Base-by-base conservation (phyloP, 805 yeast species). In the Candida pseudofarinosa region DNA sequence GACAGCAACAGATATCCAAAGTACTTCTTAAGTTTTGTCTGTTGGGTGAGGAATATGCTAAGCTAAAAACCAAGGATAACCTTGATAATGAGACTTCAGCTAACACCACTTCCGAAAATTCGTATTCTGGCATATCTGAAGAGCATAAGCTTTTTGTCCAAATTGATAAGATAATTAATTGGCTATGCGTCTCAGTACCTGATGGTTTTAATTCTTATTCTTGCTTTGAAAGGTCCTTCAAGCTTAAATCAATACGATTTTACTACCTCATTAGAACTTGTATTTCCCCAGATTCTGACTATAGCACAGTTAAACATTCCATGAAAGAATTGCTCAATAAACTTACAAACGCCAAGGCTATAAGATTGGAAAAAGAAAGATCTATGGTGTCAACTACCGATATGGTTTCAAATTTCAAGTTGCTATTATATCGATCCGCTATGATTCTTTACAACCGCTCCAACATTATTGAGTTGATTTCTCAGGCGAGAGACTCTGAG, bases 181-280 rank as follows among this genome's bases (percentile, higher is more conserved):
- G 93, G 91, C 51, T 88, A 4, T 56, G 79, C 7, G 69, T 65
- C 3, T 65, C 79, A 2, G 71, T 83, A 35, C 85, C 95, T 0
- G 77, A 73, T 13, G 65, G 67, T 2, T 62, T 64, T 17, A 71
- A 76, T 41, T 70, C 83, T 1, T 60, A 61, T n/a, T 65, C 69
- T 1, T 74, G 81, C 14, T 51, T 88, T 8, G 73, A 71, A 19
- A 66, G 76, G 26, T 75, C 87, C 46, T 70, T 74, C 36, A 65
- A 69, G 23, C 56, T 81, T 41, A 78, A 81, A 42, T 85, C 83
- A 50, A 69, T 79, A 41, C 69, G 95, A 43, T 67, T 77, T 26
- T 76, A 74, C 48, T 74, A 79, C 52, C 66, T 86, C 43, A 47
- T 88, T 7, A 75, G 68, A 46, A 59, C 73, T 3, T 80, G 85